phyloP scores from a whole-genome alignment of 768 basidiomycete species.

The Lactarius vividus region DNA sequence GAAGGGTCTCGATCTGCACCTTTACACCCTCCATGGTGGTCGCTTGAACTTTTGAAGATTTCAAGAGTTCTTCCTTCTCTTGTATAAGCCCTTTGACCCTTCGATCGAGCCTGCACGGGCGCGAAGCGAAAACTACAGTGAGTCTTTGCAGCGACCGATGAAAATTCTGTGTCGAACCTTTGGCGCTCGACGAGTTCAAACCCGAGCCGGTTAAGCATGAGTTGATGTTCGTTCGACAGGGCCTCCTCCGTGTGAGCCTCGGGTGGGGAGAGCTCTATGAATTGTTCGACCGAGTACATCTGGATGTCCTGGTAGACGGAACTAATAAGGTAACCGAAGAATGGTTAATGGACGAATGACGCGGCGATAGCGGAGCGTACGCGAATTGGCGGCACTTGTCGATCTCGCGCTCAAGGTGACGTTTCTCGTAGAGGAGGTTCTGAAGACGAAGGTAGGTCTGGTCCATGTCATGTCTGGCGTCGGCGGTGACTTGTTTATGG shows the following conservation, averaged over 20 bases:
- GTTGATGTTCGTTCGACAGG: constrained; percentile 68
- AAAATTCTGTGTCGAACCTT: constrained; percentile 48
- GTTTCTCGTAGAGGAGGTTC: constrained; percentile 85
- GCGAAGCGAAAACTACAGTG: constrained; percentile 10
- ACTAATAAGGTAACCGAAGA: constrained; percentile 39
- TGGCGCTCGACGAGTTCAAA: constrained; percentile 89
- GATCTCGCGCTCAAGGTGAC: constrained; percentile 88
- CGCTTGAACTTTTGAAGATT: constrained; percentile 72
- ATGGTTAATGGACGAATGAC: not conserved
- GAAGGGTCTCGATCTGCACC: constrained; percentile 67
- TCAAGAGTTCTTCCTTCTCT: constrained; percentile 77
- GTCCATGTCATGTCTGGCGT: constrained; percentile 86
- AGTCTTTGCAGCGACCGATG: constrained; percentile 26
- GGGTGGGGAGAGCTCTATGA: constrained; percentile 62
- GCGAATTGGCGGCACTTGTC: constrained; percentile 91
- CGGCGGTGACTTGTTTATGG: constrained; percentile 68
- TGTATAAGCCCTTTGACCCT: constrained; percentile 63
- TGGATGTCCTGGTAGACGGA: constrained; percentile 89
- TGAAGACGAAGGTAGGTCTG: constrained; percentile 83
- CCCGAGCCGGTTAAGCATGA: constrained; percentile 83
- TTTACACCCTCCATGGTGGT: constrained; percentile 76
- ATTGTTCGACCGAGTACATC: constrained; percentile 67
- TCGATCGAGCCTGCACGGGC: constrained; percentile 59
- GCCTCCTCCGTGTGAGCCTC: constrained; percentile 61
- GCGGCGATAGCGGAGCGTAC: constrained; percentile 45